Base-by-base conservation (phyloP, 495 filamentous ascomycete species). In the Annulohypoxylon maeteangense region DNA sequence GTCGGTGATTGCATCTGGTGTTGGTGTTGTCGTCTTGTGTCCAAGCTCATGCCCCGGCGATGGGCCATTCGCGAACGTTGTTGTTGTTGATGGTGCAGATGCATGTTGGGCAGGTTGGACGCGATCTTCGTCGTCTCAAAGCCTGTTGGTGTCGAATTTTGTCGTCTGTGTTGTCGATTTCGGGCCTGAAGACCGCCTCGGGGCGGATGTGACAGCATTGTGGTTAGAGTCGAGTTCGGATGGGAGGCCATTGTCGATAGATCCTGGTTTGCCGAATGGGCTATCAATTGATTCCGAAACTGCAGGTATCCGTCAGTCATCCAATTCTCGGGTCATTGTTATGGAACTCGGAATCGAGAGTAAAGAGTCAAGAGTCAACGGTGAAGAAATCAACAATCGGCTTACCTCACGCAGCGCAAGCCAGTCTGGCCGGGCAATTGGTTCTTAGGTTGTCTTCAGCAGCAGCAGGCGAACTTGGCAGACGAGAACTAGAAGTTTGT, bases 81-180 rank as follows among this genome's bases (percentile, higher is more conserved):
- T 12, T 68, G 74, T 42, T 81, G 79, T 20, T 77, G 77, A 23
- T 78, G 70, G 70, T 80, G 81, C 66, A 85, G 86, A 75, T 78
- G 71, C 67, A 87, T 85, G 70, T 84, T 85, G 69, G 87, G 85
- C 74, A 90, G 84, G 80, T 82, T 85, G 54, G 82, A 81, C 27
- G 81, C 79, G 74, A 88, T 86, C 85, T 90, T 90, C 63, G 85
- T 82, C 58, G 86, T 86, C 76, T 92, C 90, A 80, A 90, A 91
- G 71, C 85, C 86, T 64, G 87, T 87, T 63, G 93, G 93, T 75
- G 92, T 95, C 74, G 93, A 97, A 75, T 93, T 90, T 83, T 95
- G 93, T 78, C 93, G 92, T 77, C 92, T 88, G 81, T 97, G 93
- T 83, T 88, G 88, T 78, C 88, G 87, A 76, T 88, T 88, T 80